These are phyloP conservation scores for Hypoxylon perforatum DNA, from an alignment of 495 filamentous ascomycete species.

Conservation along the genomic window DNA sequence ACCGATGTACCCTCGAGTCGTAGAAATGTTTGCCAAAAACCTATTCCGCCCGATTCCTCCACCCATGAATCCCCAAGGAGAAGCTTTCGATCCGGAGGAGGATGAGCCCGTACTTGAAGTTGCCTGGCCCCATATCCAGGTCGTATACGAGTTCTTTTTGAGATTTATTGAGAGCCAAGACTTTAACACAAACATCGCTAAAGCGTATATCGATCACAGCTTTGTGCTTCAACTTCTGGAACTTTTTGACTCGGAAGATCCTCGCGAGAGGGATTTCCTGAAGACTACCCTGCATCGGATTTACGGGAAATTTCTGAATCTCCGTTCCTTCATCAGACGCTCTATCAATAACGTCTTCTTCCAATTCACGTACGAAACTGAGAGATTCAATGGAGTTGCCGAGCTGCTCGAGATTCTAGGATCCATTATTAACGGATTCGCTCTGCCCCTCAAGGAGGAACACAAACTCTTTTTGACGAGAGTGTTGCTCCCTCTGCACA, in stretches of 20 bases:
- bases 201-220: constrained; percentile 96
- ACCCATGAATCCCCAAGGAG: constrained; percentile 95
- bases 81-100: constrained; percentile 98
- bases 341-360: constrained; percentile 99
- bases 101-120: constrained; percentile 98
- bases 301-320: constrained; percentile 98
- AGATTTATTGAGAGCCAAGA: constrained; percentile 99
- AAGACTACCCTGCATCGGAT: constrained; percentile 99
- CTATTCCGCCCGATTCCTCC: constrained; percentile 97
- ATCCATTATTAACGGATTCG: constrained; percentile 99
- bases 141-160: constrained; percentile 99
- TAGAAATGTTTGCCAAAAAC: constrained; percentile 99
- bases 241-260: constrained; percentile 98
- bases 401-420: constrained; percentile 96
- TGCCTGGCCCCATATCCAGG: constrained; percentile 99
- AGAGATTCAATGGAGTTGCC: constrained; percentile 97
- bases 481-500: constrained; percentile 92
- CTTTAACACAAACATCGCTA: constrained; percentile 99
- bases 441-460: constrained; percentile 96
- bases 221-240: constrained; percentile 98
- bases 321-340: constrained; percentile 94
- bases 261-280: constrained; percentile 94
- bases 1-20: constrained; percentile 97
- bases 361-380: constrained; percentile 98
- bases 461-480: constrained; percentile 98